Conservation (phyloP, 768 basidiomycete species). For the Thelephora ganbajun region DNA sequence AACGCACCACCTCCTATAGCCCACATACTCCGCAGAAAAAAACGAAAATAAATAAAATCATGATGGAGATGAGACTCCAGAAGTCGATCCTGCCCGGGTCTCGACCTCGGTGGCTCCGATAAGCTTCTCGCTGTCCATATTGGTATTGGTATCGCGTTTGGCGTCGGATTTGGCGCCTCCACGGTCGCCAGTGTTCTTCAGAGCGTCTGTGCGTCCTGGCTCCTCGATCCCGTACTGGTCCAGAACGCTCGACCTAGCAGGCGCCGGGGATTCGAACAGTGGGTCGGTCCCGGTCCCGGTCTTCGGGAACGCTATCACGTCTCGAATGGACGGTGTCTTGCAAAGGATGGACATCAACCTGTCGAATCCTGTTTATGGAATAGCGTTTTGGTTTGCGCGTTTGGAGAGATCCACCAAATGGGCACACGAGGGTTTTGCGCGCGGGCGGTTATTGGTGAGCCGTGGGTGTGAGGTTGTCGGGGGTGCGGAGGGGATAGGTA, state of each 20-base stretch:
- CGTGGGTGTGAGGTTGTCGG: too few species aligned
- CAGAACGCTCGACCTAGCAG: slow-evolving; percentile 35
- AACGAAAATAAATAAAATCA: too few species aligned
- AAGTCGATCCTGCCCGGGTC: too few species aligned
- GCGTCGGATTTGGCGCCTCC: too few species aligned
- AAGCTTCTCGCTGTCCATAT: neutral
- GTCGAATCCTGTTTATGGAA: slow-evolving; percentile 64
- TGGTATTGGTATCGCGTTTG: neutral
- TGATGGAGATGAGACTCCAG: too few species aligned
- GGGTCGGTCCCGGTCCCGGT: slow-evolving; percentile 71
- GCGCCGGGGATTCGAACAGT: slow-evolving; percentile 79
- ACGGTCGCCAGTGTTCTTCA: neutral
- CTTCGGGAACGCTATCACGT: slow-evolving; percentile 97
- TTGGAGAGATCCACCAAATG: too few species aligned
- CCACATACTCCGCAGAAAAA: too few species aligned
- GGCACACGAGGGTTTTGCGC: too few species aligned
- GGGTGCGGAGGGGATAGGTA: too few species aligned
- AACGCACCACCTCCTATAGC: too few species aligned
- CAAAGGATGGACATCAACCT: slow-evolving; percentile 86
- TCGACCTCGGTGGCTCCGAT: neutral
- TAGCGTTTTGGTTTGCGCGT: too few species aligned
- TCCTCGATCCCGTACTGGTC: slow-evolving; percentile 48
- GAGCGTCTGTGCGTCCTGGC: neutral
- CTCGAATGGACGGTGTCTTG: slow-evolving; percentile 75
- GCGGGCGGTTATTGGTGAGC: too few species aligned